These are phyloP conservation scores for Trichopus zeylanicus DNA, from an alignment of 116 monocot species.

Conservation along the genomic window DNA sequence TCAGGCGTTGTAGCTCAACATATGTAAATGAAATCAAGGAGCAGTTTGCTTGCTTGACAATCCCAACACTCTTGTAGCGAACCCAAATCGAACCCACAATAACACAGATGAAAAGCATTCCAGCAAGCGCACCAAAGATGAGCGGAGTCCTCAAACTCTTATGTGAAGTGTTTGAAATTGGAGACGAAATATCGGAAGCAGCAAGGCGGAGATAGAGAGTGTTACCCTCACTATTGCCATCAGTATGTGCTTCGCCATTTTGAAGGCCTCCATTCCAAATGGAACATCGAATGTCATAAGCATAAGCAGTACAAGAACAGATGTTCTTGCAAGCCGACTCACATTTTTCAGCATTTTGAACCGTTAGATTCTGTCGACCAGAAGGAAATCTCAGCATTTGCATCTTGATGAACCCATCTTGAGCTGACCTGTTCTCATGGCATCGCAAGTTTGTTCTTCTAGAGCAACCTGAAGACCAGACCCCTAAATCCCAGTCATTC, in stretches of 20 bases:
- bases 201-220: conserved; percentile 9
- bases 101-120: no score
- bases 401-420: conserved; percentile 14
- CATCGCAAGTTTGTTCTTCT: conserved; percentile 10
- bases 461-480: conserved; percentile 5
- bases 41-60: no score
- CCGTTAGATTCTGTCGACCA: background rate
- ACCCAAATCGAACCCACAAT: no score
- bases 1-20: no score
- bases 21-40: no score
- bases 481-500: conserved; percentile 13
- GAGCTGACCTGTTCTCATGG: background rate
- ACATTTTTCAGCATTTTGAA: background rate
- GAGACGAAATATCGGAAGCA: no score
- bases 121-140: no score
- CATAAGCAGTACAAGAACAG: conserved; percentile 24
- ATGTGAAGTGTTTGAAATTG: no score
- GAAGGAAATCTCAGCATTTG: conserved; percentile 1
- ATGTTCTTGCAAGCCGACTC: conserved; percentile 8
- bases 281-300: conserved; percentile 9
- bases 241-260: background rate
- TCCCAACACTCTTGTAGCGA: no score
- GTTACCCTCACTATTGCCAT: background rate
- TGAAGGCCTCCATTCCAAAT: conserved; percentile 7
- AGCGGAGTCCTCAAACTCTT: no score